A percentile compares a stretch with the other conserved stretches of the same genome.
Evolutionary conservation across 306 rosid species (phyloP).

Genomic region (Boehmeria nivea): DNA sequence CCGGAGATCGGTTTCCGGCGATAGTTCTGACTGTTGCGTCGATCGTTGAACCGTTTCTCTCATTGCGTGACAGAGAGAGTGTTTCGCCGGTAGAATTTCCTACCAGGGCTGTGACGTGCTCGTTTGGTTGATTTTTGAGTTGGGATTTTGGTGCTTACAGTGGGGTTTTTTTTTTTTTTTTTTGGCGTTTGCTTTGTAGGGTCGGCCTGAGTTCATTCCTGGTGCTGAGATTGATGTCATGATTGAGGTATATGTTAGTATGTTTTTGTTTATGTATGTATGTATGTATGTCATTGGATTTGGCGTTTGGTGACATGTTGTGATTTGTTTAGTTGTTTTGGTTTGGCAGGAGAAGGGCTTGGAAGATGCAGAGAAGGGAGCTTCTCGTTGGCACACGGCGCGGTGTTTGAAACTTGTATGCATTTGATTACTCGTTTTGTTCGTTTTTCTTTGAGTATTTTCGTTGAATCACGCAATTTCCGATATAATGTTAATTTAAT

Average conservation of each 20-base stretch:
- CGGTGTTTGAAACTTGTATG: conserved; percentile 64
- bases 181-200: conserved; percentile 48
- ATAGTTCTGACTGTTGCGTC: conserved; percentile 81
- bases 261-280: neutral
- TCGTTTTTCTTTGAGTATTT: no score
- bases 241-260: conserved; percentile 42
- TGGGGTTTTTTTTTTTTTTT: no score
- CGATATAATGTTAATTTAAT: no score
- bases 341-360: conserved; percentile 19
- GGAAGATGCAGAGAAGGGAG: conserved; percentile 30
- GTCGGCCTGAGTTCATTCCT: conserved; percentile 67
- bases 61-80: conserved; percentile 49
- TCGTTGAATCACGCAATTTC: no score
- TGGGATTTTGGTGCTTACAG: conserved; percentile 11
- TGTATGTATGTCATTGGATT: neutral
- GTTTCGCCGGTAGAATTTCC: conserved; percentile 47
- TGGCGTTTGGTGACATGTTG: conserved; percentile 1
- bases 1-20: conserved; percentile 33
- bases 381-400: conserved; percentile 55
- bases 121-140: conserved; percentile 7
- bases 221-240: conserved; percentile 72
- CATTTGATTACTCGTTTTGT: conserved; percentile 10
- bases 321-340: conserved; percentile 8
- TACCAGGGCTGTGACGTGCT: neutral
- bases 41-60: conserved; percentile 78